Conservation (phyloP, 768 basidiomycete genomes). For the Lanmaoa rubissima region DNA sequence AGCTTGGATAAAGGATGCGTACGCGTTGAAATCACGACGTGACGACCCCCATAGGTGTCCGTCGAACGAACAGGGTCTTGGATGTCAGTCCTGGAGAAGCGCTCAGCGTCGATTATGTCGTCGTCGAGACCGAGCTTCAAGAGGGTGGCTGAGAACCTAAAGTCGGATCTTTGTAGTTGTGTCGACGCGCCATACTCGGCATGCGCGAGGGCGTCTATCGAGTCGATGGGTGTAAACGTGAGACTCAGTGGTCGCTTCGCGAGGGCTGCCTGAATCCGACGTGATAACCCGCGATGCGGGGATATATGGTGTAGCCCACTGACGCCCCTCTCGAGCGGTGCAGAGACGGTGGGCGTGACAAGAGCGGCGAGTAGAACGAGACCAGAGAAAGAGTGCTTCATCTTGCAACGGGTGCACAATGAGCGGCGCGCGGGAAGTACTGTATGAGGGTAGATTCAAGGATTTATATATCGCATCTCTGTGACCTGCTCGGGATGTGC, state of each 20-base stretch:
- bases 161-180: neutral
- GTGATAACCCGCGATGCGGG: slow-evolving; percentile 4
- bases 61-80: neutral
- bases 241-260: slow-evolving; percentile 1
- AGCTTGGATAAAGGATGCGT: neutral
- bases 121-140: neutral
- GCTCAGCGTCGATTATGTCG: neutral
- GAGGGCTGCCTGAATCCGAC: neutral
- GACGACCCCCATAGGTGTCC: neutral
- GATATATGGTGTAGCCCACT: neutral
- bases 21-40: slow-evolving; percentile 1
- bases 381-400: neutral
- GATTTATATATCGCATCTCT: neutral
- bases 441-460: too few relatives aligned
- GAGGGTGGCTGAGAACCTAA: slow-evolving; percentile 1
- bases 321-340: neutral
- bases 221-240: neutral
- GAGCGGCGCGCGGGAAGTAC: neutral
- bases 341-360: neutral
- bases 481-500: neutral
- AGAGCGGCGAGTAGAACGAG: slow-evolving; percentile 1
- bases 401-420: neutral
- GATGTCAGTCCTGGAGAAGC: neutral
- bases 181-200: neutral
- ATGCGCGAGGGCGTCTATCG: neutral